Percentiles rank a stretch among this genome's conserved stretches.
Evolutionary conservation across 2,329 filamentous ascomycete genomes (phyloP).

Genomic region (Diplocarpon rosae): DNA sequence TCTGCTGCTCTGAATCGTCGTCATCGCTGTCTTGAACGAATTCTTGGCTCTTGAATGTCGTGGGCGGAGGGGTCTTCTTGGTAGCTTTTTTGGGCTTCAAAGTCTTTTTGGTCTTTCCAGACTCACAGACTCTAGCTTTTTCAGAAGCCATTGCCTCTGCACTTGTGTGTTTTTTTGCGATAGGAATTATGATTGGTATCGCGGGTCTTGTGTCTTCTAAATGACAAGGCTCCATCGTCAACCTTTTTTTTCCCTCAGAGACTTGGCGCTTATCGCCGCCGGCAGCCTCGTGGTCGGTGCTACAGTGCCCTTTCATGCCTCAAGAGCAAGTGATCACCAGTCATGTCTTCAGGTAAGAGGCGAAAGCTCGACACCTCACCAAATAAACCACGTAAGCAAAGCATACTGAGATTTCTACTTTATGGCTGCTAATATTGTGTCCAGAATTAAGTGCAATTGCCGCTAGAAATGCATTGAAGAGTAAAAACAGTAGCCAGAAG

Average conservation of each 20-base stretch:
- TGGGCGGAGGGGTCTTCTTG: slow-evolving; percentile 2
- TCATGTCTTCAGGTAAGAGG: slow-evolving; percentile 29
- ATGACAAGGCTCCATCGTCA: neutral
- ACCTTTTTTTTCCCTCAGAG: slow-evolving; percentile 13
- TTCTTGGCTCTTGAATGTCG: slow-evolving; percentile 22
- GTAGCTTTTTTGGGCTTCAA: slow-evolving; percentile 7
- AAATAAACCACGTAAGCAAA: slow-evolving; percentile 28
- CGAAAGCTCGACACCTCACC: slow-evolving; percentile 32
- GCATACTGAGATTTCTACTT: neutral
- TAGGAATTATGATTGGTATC: neutral
- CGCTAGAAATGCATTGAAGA: slow-evolving; percentile 18
- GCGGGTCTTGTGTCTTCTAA: neutral
- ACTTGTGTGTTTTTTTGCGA: neutral
- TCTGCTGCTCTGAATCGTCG: slow-evolving; percentile 16
- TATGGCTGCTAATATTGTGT: slow-evolving; percentile 10
- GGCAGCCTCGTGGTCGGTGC: too few relatives aligned
- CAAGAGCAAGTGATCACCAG: neutral
- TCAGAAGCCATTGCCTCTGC: slow-evolving; percentile 7
- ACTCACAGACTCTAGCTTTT: slow-evolving; percentile 12
- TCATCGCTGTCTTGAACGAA: slow-evolving; percentile 24
- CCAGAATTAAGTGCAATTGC: slow-evolving; percentile 26
- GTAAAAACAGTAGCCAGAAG: slow-evolving; percentile 2
- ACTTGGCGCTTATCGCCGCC: too few relatives aligned
- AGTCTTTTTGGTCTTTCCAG: slow-evolving; percentile 13
- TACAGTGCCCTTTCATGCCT: too few relatives aligned